Percentiles rank a stretch among this genome's conserved stretches.
These are phyloP conservation scores for Geotrichum reessii DNA, from an alignment of 1,139 yeast species.

Conservation along the genomic window DNA sequence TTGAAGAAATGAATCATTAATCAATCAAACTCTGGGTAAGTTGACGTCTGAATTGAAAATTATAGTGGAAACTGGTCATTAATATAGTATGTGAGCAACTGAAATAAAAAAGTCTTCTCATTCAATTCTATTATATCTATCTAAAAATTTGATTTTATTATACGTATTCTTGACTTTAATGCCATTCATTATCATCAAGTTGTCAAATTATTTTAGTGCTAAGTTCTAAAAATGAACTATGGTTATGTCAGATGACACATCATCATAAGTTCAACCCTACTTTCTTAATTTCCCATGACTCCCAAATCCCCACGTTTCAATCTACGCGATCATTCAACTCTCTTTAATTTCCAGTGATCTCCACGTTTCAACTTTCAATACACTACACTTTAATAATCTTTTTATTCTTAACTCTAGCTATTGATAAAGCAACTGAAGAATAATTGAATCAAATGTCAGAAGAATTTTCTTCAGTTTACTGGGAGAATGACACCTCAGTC, in stretches of 20 bases:
- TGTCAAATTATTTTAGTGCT: neutral
- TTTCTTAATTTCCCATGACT: neutral
- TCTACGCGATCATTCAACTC: neutral
- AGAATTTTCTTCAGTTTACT: slow-evolving; percentile 16
- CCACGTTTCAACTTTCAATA: neutral
- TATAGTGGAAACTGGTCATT: too few relatives aligned
- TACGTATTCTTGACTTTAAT: too few relatives aligned
- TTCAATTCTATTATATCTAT: too few relatives aligned
- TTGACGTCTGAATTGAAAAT: too few relatives aligned
- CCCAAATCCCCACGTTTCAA: neutral
- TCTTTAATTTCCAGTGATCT: neutral
- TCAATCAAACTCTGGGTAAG: too few relatives aligned
- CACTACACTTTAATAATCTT: neutral
- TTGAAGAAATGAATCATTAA: too few relatives aligned
- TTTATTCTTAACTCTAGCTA: neutral
- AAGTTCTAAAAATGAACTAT: neutral
- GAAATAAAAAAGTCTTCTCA: too few relatives aligned
- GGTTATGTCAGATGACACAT: neutral
- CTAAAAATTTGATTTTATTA: too few relatives aligned
- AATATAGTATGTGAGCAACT: too few relatives aligned
- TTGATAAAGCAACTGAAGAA: neutral
- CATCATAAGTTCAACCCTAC: neutral
- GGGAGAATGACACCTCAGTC: slow-evolving; percentile 8
- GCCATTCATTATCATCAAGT: too few relatives aligned
- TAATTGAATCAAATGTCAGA: slow-evolving; percentile 9